Evolutionary conservation across 768 basidiomycete genomes (phyloP).

Genomic region (Lentinula edodes): DNA sequence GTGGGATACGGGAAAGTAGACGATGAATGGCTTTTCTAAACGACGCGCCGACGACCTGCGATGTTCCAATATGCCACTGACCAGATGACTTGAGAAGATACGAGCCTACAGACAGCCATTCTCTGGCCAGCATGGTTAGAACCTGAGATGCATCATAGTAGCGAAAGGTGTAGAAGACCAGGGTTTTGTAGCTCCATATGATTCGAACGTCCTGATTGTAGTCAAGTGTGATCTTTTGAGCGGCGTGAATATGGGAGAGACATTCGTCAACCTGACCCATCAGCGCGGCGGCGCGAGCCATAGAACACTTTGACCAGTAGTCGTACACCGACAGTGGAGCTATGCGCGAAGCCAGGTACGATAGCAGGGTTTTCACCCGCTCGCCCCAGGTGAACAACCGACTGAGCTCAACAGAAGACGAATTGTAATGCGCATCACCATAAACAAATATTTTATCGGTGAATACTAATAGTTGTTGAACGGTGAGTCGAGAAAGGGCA

Average conservation of each 20-base stretch:
- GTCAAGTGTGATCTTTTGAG: slow-evolving; percentile 14
- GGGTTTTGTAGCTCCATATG: slow-evolving; percentile 27
- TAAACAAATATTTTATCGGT: slow-evolving; percentile 19
- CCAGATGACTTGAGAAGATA: slow-evolving; percentile 15
- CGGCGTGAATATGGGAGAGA: slow-evolving; percentile 18
- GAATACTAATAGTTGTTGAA: slow-evolving; percentile 14
- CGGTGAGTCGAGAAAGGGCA: slow-evolving; percentile 5
- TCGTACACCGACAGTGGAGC: slow-evolving; percentile 13
- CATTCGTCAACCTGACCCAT: slow-evolving; percentile 31
- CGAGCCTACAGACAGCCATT: slow-evolving; percentile 25
- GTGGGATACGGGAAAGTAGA: slow-evolving; percentile 23
- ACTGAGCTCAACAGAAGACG: slow-evolving; percentile 11
- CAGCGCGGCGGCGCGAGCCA: slow-evolving; percentile 28
- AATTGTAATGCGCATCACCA: slow-evolving; percentile 16
- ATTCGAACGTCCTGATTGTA: slow-evolving; percentile 16
- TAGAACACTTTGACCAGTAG: slow-evolving; percentile 20
- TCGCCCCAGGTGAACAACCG: slow-evolving; percentile 28
- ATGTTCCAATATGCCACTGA: slow-evolving; percentile 6
- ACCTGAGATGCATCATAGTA: slow-evolving; percentile 25
- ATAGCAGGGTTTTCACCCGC: slow-evolving; percentile 29
- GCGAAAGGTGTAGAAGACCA: slow-evolving; percentile 30
- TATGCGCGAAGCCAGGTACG: slow-evolving; percentile 19
- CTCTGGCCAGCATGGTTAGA: slow-evolving; percentile 32
- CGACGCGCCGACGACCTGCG: slow-evolving; percentile 9
- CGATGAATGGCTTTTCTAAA: slow-evolving; percentile 23